Base-by-base conservation (phyloP, 164 flowering plant genomes). In the Stephania cephalantha region DNA sequence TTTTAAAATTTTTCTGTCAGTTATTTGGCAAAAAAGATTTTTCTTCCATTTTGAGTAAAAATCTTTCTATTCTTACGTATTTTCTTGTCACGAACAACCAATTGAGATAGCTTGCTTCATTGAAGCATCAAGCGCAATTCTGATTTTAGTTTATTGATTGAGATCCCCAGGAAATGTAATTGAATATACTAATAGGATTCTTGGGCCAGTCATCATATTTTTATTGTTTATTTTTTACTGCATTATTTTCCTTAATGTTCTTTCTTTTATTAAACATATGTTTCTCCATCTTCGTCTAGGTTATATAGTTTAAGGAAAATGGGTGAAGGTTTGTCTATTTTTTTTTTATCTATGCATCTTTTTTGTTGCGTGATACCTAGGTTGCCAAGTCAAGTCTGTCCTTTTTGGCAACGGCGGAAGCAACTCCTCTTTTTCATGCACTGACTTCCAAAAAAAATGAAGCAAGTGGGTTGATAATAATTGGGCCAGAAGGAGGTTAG, bases 401-500 rank as follows among this genome's bases (percentile, higher is more conserved):
- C 69, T 86, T 95, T 79, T 78, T 93, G 72, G 99, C 97, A 46
- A 85, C 70, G 44, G 99, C 97, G 22, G 94, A 90, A 80, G 92
- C 88, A 74, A 82, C 90, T 71, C 93, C 97, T 45, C 81, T 91
- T 69, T 22, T 91, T 31, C 81, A 65, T 76, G 78, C 85, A 13
- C 79, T 95, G 77, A 76, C 85, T 76, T 82, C 84, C 69, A 82
- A 80, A 25, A 78, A 72, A 71, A 77, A 58, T 67, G 84, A 85
- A 77, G 66, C 89, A 48, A 71, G 79, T 74, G 97, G 97, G 68
- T 65, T 88, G 53, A 80, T 93, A 18, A 87, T 95, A 46, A 77
- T 93, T 80, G 99, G 97, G 72, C 99, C 99, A 45, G 99, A 95
- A 89, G 99, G 99, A 50, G 97, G 97, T 95, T 77, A 83, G 91